These are phyloP conservation scores for Mariannaea sp. DNA, from an alignment of 2,329 filamentous ascomycete species.

Conservation along the genomic window DNA sequence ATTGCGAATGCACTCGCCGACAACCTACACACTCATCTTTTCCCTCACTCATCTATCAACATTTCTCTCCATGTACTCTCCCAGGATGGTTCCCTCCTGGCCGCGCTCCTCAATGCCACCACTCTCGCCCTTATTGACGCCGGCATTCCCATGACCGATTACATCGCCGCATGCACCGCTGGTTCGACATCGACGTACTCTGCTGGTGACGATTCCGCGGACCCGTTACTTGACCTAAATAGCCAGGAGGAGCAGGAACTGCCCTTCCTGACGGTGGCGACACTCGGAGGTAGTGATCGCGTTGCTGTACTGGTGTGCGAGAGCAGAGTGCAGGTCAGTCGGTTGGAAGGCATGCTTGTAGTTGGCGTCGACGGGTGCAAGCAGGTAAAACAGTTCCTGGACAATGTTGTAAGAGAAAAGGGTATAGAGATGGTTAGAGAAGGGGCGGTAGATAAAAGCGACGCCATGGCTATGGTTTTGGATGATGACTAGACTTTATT, in stretches of 20 bases:
- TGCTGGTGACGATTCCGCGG: slow-evolving; percentile 68
- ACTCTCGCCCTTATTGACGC: slow-evolving; percentile 93
- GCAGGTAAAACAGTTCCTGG: slow-evolving; percentile 80
- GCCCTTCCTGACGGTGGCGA: slow-evolving; percentile 85
- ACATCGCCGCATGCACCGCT: slow-evolving; percentile 85
- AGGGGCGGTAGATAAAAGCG: slow-evolving; percentile 55
- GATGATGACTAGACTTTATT: slow-evolving; percentile 48
- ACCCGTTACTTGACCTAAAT: slow-evolving; percentile 82
- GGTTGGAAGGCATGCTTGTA: slow-evolving; percentile 89
- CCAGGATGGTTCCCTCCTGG: slow-evolving; percentile 87
- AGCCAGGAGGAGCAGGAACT: slow-evolving; percentile 83
- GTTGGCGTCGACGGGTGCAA: slow-evolving; percentile 92
- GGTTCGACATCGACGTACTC: slow-evolving; percentile 74
- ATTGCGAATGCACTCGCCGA: slow-evolving; percentile 77
- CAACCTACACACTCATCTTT: slow-evolving; percentile 83
- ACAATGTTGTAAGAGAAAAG: slow-evolving; percentile 75
- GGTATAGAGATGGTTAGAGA: slow-evolving; percentile 67
- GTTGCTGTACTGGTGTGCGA: slow-evolving; percentile 85
- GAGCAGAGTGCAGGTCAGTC: slow-evolving; percentile 79
- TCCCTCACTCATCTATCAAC: slow-evolving; percentile 83
- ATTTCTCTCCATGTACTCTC: slow-evolving; percentile 86
- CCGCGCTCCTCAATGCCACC: slow-evolving; percentile 86
- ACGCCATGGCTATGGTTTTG: slow-evolving; percentile 57
- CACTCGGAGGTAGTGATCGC: slow-evolving; percentile 73
- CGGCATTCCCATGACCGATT: slow-evolving; percentile 92